These are phyloP conservation scores for Colletotrichum sp. DNA, from an alignment of 2,329 filamentous ascomycete species.

Conservation along the genomic window DNA sequence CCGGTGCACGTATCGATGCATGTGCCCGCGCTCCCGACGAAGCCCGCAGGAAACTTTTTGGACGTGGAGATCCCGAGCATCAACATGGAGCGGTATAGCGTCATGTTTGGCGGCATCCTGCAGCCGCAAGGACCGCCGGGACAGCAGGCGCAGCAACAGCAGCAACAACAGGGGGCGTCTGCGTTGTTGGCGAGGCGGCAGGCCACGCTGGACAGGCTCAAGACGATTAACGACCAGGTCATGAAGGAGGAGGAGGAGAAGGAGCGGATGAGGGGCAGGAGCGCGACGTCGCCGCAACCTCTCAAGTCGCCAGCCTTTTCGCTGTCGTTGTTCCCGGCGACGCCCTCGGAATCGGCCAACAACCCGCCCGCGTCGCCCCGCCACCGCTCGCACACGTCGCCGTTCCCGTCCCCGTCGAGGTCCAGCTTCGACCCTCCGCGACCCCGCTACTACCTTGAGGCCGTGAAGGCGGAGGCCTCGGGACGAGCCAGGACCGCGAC, in stretches of 20 bases:
- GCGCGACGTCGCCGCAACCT: constrained; percentile 56
- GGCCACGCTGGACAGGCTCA: constrained; percentile 63
- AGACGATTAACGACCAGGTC: constrained; percentile 53
- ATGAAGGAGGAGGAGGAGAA: constrained; percentile 40
- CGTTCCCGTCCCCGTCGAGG: constrained; percentile 49
- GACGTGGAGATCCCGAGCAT: constrained; percentile 82
- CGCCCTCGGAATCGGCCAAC: constrained; percentile 25
- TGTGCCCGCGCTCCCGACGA: constrained; percentile 21
- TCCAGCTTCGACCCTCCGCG: constrained; percentile 33
- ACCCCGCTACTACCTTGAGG: not conserved
- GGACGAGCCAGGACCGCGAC: not conserved
- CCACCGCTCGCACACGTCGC: constrained; percentile 60
- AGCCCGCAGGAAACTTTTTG: constrained; percentile 51
- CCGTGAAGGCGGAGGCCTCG: not conserved
- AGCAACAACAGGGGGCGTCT: constrained; percentile 42
- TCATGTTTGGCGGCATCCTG: constrained; percentile 87
- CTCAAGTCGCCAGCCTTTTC: constrained; percentile 26
- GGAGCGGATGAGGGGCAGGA: constrained; percentile 36
- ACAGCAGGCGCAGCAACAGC: constrained; percentile 39
- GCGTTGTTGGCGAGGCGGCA: constrained; percentile 62
- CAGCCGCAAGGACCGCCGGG: constrained; percentile 40
- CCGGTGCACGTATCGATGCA: constrained; percentile 28
- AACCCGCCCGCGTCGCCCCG: constrained; percentile 41
- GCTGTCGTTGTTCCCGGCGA: constrained; percentile 50
- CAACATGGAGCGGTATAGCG: constrained; percentile 86